Conservation (phyloP, 305 asterid genomes). For the Solanum hybrid region DNA sequence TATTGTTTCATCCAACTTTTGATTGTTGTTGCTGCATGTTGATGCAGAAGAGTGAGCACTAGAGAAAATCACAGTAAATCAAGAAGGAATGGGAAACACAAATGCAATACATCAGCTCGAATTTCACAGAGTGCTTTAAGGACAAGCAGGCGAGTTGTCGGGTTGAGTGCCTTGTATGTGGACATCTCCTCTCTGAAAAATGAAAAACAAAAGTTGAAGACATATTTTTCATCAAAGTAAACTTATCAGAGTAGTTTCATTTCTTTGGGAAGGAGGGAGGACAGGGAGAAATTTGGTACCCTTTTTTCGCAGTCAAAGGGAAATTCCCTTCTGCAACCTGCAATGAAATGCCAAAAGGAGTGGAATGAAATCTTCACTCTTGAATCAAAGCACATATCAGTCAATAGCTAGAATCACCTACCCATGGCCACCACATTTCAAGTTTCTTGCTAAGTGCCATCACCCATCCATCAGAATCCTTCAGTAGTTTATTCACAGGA, state of each 20-base stretch:
- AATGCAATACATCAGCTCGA: slow-evolving; percentile 64
- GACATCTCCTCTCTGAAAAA: slow-evolving; percentile 61
- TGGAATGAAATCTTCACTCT: slow-evolving; percentile 7
- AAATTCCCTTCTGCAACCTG: slow-evolving; percentile 80
- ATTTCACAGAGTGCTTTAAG: slow-evolving; percentile 91
- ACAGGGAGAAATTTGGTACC: slow-evolving; percentile 35
- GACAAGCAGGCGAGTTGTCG: slow-evolving; percentile 53
- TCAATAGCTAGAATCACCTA: slow-evolving; percentile 24
- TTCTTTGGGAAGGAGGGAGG: neutral
- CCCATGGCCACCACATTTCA: slow-evolving; percentile 89
- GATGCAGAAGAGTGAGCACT: neutral
- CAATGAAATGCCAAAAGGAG: slow-evolving; percentile 17
- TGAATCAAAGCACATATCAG: neutral
- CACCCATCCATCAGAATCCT: slow-evolving; percentile 57
- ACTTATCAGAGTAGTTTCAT: neutral
- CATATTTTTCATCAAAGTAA: neutral
- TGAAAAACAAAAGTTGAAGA: neutral
- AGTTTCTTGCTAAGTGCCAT: slow-evolving; percentile 50
- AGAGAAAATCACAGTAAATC: neutral
- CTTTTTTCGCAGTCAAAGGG: slow-evolving; percentile 63
- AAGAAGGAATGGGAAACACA: neutral
- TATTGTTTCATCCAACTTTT: neutral
- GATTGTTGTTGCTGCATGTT: neutral
- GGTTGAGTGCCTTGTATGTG: slow-evolving; percentile 61
- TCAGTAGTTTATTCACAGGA: slow-evolving; percentile 30